Conservation (phyloP, 805 yeast species). For the Blastobotrys parvus region DNA sequence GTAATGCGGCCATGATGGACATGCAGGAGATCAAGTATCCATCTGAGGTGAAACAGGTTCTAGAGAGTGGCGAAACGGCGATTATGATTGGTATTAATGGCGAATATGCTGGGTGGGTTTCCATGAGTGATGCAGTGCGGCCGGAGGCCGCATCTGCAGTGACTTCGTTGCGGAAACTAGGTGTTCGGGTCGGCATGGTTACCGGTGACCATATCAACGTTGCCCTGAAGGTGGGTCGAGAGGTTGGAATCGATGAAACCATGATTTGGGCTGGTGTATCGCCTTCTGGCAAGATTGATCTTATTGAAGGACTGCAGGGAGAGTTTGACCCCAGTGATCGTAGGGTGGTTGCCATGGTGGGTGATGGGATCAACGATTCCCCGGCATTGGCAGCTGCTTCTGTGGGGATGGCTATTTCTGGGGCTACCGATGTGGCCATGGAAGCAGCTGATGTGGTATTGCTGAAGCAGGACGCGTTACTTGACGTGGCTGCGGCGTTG, state of each 20-base stretch:
- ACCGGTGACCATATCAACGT: constrained; percentile 74
- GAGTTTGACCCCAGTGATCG: constrained; percentile 15
- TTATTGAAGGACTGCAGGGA: constrained; percentile 49
- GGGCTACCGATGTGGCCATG: constrained; percentile 93
- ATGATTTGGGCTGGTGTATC: constrained; percentile 68
- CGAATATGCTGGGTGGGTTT: constrained; percentile 53
- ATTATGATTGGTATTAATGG: constrained; percentile 54
- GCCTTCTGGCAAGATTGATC: constrained; percentile 67
- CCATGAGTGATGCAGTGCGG: constrained; percentile 60
- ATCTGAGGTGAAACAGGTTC: neutral
- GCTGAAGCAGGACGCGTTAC: constrained; percentile 25
- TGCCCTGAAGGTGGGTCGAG: constrained; percentile 55
- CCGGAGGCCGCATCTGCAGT: constrained; percentile 57
- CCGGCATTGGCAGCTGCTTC: constrained; percentile 89
- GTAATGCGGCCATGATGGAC: neutral
- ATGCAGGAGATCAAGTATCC: neutral
- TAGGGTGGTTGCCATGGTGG: constrained; percentile 69
- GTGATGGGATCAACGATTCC: constrained; percentile 97
- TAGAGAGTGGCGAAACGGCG: constrained; percentile 34
- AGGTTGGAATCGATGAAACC: constrained; percentile 54
- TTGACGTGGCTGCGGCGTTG: constrained; percentile 41
- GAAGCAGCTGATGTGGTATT: constrained; percentile 94
- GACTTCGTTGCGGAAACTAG: constrained; percentile 40
- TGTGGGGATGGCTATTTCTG: constrained; percentile 82
- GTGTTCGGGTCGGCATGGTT: constrained; percentile 69